phyloP scores from a whole-genome alignment of 345 rosid species.

The Anastatica hierochuntica region DNA sequence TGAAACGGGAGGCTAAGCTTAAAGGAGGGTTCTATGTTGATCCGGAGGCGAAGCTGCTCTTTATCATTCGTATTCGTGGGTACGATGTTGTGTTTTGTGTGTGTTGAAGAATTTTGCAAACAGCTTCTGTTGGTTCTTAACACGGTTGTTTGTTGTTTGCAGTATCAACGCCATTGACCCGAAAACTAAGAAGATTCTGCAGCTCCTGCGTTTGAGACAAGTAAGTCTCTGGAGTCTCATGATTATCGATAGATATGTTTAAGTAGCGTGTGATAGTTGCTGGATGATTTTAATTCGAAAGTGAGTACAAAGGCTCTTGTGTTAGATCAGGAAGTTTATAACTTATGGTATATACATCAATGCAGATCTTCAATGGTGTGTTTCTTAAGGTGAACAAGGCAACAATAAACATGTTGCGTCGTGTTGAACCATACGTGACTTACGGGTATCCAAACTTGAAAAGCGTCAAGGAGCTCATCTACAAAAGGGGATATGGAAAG shows the following conservation, averaged over 20 bases:
- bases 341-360: background rate
- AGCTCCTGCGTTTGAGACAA: slow-evolving; percentile 79
- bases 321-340: background rate
- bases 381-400: slow-evolving; percentile 60
- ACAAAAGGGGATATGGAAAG: slow-evolving; percentile 79
- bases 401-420: slow-evolving; percentile 53
- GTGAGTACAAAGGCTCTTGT: background rate
- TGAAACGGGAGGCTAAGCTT: slow-evolving; percentile 78
- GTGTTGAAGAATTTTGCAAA: too few species aligned
- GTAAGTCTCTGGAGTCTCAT: too few species aligned
- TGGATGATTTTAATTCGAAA: too few species aligned
- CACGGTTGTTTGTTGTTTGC: background rate
- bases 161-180: slow-evolving; percentile 93
- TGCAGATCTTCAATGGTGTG: slow-evolving; percentile 78
- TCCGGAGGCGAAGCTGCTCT: slow-evolving; percentile 78
- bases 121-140: background rate
- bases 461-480: slow-evolving; percentile 65
- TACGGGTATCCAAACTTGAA: slow-evolving; percentile 87
- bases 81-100: slow-evolving; percentile 9
- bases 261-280: background rate
- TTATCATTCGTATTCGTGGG: slow-evolving; percentile 79
- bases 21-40: slow-evolving; percentile 87
- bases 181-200: slow-evolving; percentile 35
- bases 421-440: slow-evolving; percentile 84
- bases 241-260: too few species aligned